phyloP scores from a whole-genome alignment of 164 flowering plant genomes.

The Cinnamomum micranthum region DNA sequence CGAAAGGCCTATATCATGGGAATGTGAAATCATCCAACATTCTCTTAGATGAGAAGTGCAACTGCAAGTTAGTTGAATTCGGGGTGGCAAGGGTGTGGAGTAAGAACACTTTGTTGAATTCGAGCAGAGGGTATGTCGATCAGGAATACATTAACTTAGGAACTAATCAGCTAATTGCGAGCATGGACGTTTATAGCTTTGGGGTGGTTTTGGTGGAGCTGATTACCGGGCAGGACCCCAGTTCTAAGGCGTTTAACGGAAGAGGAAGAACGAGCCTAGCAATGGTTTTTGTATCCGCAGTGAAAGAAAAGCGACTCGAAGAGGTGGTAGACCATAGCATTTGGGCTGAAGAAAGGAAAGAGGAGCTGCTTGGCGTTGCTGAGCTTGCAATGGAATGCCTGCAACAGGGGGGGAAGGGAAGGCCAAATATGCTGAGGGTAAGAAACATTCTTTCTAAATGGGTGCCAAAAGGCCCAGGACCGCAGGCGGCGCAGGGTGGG shows the following conservation, averaged over 20 bases:
- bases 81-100: conserved; percentile 1
- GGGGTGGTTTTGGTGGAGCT: conserved; percentile 59
- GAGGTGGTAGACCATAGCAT: conserved; percentile 40
- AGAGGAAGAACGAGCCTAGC: conserved; percentile 31
- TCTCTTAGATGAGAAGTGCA: neutral
- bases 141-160: conserved; percentile 52
- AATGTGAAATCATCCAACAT: neutral
- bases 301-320: conserved; percentile 27
- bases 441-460: too few species aligned
- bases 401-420: conserved; percentile 28
- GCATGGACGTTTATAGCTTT: conserved; percentile 68
- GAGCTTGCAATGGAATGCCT: conserved; percentile 51
- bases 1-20: neutral
- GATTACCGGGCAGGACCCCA: conserved; percentile 45
- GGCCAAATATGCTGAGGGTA: conserved; percentile 40
- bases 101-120: neutral
- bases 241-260: conserved; percentile 3
- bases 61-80: neutral
- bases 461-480: too few species aligned
- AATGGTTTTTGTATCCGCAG: conserved; percentile 24
- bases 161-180: conserved; percentile 47
- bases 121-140: conserved; percentile 49
- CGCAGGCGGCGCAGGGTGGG: too few species aligned
- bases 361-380: conserved; percentile 35
- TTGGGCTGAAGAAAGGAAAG: conserved; percentile 17